Conservation (phyloP, 177 flowering plant genomes). For the Vitis hybrid region DNA sequence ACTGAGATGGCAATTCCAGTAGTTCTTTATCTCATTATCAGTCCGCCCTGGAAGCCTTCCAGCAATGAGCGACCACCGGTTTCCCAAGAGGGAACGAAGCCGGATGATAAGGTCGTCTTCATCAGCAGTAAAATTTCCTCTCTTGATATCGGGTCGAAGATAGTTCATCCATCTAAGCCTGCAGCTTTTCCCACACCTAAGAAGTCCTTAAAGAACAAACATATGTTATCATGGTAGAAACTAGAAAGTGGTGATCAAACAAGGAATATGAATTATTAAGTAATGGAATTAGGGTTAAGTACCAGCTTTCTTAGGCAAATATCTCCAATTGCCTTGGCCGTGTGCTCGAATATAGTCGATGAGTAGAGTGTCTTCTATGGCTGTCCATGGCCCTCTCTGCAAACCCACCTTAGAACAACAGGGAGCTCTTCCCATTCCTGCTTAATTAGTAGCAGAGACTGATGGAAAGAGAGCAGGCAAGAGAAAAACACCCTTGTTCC, state of each 20-base stretch:
- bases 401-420: conserved; percentile 7
- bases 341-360: conserved; percentile 1
- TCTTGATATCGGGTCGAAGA: conserved; percentile 15
- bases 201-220: background rate
- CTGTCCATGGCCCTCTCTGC: conserved; percentile 6
- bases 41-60: conserved; percentile 25
- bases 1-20: conserved; percentile 27
- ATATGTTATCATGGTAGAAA: too few species aligned
- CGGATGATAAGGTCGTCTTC: conserved; percentile 20
- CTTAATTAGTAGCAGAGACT: background rate
- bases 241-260: too few species aligned
- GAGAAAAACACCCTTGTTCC: too few species aligned
- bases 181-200: conserved; percentile 18
- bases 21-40: conserved; percentile 30
- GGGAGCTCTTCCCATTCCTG: conserved; percentile 11
- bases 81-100: conserved; percentile 21
- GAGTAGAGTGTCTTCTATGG: conserved; percentile 4
- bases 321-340: conserved; percentile 10
- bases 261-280: too few species aligned
- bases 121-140: conserved; percentile 18
- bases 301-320: conserved; percentile 10
- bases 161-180: conserved; percentile 20
- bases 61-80: conserved; percentile 29
- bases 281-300: background rate
- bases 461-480: background rate